Evolutionary conservation across 2,329 filamentous ascomycete genomes (phyloP).

Genomic region (Colletotrichum filicis): DNA sequence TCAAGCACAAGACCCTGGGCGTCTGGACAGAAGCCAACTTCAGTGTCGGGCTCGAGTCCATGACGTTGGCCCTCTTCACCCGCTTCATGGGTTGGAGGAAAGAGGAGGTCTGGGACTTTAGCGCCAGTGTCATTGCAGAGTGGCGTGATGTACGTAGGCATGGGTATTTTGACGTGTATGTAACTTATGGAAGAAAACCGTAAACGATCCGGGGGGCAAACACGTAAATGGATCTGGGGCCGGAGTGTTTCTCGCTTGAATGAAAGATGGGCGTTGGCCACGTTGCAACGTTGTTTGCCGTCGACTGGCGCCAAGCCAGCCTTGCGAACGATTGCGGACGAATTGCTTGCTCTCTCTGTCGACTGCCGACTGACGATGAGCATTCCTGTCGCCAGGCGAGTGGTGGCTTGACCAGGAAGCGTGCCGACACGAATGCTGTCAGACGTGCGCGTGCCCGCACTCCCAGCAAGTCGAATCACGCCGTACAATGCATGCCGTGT

Average conservation of each 20-base stretch:
- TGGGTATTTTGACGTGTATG: conserved; percentile 37
- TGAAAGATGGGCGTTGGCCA: background rate
- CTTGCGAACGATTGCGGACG: background rate
- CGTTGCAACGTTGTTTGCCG: background rate
- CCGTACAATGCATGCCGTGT: background rate
- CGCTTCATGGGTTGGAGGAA: conserved; percentile 41
- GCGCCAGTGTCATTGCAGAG: conserved; percentile 34
- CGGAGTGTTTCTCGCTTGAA: background rate
- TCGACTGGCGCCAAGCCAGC: background rate
- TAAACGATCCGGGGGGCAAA: background rate
- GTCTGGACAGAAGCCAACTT: conserved; percentile 39
- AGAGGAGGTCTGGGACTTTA: conserved; percentile 41
- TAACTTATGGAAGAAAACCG: conserved; percentile 36
- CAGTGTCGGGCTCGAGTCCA: conserved; percentile 38
- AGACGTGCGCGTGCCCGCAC: background rate
- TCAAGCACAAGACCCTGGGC: conserved; percentile 40
- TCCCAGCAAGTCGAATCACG: background rate
- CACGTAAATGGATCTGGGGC: too few relatives aligned
- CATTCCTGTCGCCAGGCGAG: background rate
- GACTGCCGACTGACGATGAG: background rate
- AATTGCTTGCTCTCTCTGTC: background rate
- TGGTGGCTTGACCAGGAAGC: background rate
- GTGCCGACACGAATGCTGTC: conserved; percentile 6
- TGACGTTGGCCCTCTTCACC: conserved; percentile 42
- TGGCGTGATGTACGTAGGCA: conserved; percentile 35